Evolutionary conservation across 1,284 basidiomycete genomes (phyloP), one percentile per base, ranked within the genome.

Genomic region (Melampsora americana): DNA sequence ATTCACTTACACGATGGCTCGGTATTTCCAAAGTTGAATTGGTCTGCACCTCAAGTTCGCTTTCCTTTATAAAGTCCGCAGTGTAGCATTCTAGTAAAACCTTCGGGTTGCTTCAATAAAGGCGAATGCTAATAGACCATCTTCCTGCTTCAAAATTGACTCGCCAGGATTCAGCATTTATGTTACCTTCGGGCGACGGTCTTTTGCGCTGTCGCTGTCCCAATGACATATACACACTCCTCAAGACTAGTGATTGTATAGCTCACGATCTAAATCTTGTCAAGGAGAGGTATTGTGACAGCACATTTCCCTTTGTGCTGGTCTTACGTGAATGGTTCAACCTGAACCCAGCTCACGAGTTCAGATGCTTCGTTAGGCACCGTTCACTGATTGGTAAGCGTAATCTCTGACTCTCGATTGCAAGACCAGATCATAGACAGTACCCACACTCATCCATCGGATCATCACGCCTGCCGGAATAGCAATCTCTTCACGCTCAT

Each of bases 21-120:
- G 2, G 90, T 96, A 9, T 98, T 99, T 81, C 94, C 95, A 0
- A 99, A 99, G 83, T 87, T 96, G 68, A 96, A 95, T 81, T 95
- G 94, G 85, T 92, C 93, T 3, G 90, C 91, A 20, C 93, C 93
- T 35, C 90, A 90, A 84, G 93, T 92, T 79, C 39, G 26, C 64
- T 64, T 62, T 56, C 23, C 18, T 65, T 30, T 53, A 20, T 14
- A 20, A 5, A n/a, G 50, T 44, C 23, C 32, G 35, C 16, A 28
- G 39, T 5, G 39, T n/a, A 39, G 5, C 62, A 42, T 32, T 44
- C 35, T 9, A n/a, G n/a, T n/a, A n/a, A n/a, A 35, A 35, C 3
- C 35, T 35, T 9, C 35, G 9, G 35, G 35, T 35, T 35, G 35
- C 35, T 4, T 4, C 9, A 35, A 9, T 3, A 35, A 4, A 35